Conservation (phyloP, 2,329 filamentous ascomycete species). For the Neodidymelliopsis sp. region DNA sequence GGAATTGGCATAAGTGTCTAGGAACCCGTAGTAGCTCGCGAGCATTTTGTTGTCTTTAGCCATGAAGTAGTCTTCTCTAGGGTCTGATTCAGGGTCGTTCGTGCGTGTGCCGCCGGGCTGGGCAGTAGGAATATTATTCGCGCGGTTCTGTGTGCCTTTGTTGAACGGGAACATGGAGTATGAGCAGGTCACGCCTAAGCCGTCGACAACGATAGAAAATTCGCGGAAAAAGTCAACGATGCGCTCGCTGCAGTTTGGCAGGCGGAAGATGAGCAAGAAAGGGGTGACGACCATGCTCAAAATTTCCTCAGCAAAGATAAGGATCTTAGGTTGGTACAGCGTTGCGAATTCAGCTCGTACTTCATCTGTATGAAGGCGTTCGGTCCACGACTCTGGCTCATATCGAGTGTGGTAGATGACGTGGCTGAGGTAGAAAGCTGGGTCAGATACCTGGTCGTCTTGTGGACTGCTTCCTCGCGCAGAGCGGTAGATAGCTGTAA, state of each 20-base stretch:
- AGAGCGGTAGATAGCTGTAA: conserved; percentile 83
- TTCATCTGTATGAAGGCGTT: conserved; percentile 89
- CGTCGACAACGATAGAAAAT: conserved; percentile 96
- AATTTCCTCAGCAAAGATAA: conserved; percentile 93
- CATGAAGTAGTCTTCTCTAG: conserved; percentile 90
- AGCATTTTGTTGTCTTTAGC: conserved; percentile 98
- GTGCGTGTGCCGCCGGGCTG: conserved; percentile 47
- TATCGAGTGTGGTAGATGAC: conserved; percentile 95
- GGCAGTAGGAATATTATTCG: conserved; percentile 56
- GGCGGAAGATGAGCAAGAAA: conserved; percentile 83
- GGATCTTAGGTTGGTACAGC: conserved; percentile 89
- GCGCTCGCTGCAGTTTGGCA: conserved; percentile 88
- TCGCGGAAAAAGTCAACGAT: conserved; percentile 98
- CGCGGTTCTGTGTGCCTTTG: conserved; percentile 66
- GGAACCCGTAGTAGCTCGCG: conserved; percentile 93
- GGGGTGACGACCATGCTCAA: conserved; percentile 92
- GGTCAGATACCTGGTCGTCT: conserved; percentile 89
- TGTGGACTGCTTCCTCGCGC: conserved; percentile 83
- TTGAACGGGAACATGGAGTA: conserved; percentile 98
- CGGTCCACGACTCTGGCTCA: conserved; percentile 86
- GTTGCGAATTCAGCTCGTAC: conserved; percentile 89
- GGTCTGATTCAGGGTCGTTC: conserved; percentile 57
- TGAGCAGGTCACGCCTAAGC: conserved; percentile 93
- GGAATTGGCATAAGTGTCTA: conserved; percentile 77
- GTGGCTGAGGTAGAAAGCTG: conserved; percentile 84